Evolutionary conservation across 164 flowering plant species (phyloP), one percentile per base, ranked within the genome.

Genomic region (Vitis rotundifolia): DNA sequence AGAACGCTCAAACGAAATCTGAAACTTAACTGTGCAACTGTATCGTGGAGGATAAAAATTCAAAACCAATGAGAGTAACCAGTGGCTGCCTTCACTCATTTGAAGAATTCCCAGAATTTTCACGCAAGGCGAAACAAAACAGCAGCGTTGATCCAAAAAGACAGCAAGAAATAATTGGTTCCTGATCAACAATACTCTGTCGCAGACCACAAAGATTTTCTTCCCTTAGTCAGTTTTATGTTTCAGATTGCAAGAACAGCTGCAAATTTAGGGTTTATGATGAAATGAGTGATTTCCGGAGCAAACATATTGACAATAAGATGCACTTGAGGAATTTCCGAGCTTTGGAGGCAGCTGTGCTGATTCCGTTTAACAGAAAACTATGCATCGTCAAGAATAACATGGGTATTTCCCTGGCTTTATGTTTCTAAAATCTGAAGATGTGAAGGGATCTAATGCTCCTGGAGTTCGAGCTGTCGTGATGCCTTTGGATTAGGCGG

Each of bases 181-280:
- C n/a, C n/a, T n/a, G n/a, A n/a, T n/a, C n/a, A n/a, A n/a, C n/a
- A n/a, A n/a, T n/a, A n/a, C n/a, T n/a, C n/a, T n/a, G n/a, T n/a
- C n/a, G n/a, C n/a, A 22, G 1, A 22, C 26, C 26, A 22, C 2
- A 22, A 22, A 22, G 26, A 22, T 22, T 22, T 22, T 22, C 84
- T 52, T 69, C 88, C 26, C 13, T 90, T 57, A 88, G 89, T n/a
- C 74, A 80, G 71, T 87, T 92, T n/a, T 92, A 88, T 79, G 91
- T 90, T 18, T 74, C 86, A 75, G 94, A 90, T 8, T 92, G 97
- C 69, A 89, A 89, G 69, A 95, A 92, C 58, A 93, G 93, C 1
- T 91, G 97, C 80, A 89, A 82, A 68, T 73, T 91, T 15, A 77
- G 93, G 75, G 88, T 87, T 8, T 91, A 88, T 48, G 92, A 91